Percentiles rank a stretch among this genome's conserved stretches.
phyloP scores from a whole-genome alignment of 352 stramenopile genomes.

The Pythium diclinum region DNA sequence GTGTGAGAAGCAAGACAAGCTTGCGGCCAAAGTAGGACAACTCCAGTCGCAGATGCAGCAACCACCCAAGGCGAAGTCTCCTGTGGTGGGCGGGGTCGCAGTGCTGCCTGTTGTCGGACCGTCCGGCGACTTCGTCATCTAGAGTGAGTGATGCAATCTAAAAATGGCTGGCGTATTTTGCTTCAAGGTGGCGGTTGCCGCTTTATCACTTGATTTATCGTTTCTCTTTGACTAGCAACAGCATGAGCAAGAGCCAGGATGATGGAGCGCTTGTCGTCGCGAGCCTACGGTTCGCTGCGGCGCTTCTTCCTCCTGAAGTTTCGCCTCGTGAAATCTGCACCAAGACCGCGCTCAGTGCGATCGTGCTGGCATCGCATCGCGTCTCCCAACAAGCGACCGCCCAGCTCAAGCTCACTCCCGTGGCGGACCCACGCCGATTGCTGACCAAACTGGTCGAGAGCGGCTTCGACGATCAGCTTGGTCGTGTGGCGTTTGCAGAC shows the following conservation, averaged over 20 bases:
- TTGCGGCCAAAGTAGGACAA: constrained; percentile 29
- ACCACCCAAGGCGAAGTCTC: neutral
- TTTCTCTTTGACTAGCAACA: neutral
- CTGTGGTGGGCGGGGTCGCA: neutral
- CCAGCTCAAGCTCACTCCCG: neutral
- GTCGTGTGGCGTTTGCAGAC: constrained; percentile 36
- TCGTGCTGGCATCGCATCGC: constrained; percentile 57
- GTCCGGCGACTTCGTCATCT: constrained; percentile 9
- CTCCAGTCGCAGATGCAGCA: constrained; percentile 3
- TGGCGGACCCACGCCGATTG: constrained; percentile 5
- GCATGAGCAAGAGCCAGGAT: constrained; percentile 5
- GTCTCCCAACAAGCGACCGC: constrained; percentile 40
- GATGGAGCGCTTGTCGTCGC: constrained; percentile 27
- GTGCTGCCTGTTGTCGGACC: neutral
- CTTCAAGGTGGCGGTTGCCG: neutral
- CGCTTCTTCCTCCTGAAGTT: constrained; percentile 27
- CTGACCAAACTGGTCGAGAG: neutral
- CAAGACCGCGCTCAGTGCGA: constrained; percentile 42
- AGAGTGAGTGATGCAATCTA: neutral
- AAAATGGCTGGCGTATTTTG: neutral
- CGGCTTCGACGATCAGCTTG: constrained; percentile 14
- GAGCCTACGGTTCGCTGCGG: constrained; percentile 45
- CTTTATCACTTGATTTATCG: too few relatives aligned
- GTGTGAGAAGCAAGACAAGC: constrained; percentile 82
- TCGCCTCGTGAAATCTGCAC: constrained; percentile 37